Evolutionary conservation across 768 basidiomycete genomes (phyloP), one percentile per base, ranked within the genome.

Genomic region (Tricholoma hemisulphureum): DNA sequence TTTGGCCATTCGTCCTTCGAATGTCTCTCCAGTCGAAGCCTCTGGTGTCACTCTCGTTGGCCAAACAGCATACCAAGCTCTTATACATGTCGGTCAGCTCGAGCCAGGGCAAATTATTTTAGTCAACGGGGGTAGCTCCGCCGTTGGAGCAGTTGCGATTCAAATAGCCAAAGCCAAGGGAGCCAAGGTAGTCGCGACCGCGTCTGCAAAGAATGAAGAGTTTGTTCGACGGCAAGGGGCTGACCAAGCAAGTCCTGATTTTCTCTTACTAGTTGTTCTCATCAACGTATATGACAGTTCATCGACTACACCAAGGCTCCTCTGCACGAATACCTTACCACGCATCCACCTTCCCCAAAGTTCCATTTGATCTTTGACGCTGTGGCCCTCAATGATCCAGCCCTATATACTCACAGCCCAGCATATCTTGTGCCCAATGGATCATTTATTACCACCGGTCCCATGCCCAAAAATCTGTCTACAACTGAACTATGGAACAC

Each of bases 81-180:
- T 91, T 6, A 71, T 82, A 43, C 65, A 76, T 0, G 66, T 74
- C 1, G 81, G 73, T 1, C 73, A 79, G 26, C 67, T 88, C n/a
- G 80, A 88, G 65, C 63, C 73, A 21, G 84, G 81, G 1, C 84
- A 86, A 63, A 77, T 78, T 1, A 73, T 92, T 3, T 80, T 91
- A 61, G 74, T 93, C 64, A 86, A 88, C 56, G 89, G 89, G 0
- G 90, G 87, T 4, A 86, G 84, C 51, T 83, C 86, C 1, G 72
- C 83, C 11, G 86, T 90, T 1, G 90, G 89, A 4, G 73, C 78
- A n/a, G 81, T 80, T 61, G 89, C 87, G 1, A 86, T 91, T 49
- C 88, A 91, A 67, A 66, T 91, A 9, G 87, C 89, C 7, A 91
- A 90, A 65, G 77, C 81, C 1, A 75, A 74, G 59, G 86, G 86